Percentiles rank a stretch among this genome's conserved stretches.
Evolutionary conservation across 1,284 basidiomycete species (phyloP).

Genomic region (Cerrena zonata): DNA sequence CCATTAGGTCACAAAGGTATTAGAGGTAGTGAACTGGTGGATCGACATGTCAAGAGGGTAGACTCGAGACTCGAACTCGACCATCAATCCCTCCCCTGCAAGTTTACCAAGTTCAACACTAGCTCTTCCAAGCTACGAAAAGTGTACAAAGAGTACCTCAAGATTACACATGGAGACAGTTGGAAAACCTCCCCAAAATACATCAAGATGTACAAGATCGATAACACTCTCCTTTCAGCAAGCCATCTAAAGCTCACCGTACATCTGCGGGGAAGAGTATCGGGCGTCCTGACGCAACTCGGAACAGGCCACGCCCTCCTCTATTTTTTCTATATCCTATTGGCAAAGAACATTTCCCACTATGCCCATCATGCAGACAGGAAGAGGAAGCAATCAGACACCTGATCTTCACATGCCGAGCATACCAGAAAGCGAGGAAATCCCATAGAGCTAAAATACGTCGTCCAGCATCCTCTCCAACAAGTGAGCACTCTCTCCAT

Average conservation of each 20-base stretch:
- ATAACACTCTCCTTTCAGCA: constrained; percentile 10
- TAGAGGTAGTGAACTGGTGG: constrained; percentile 15
- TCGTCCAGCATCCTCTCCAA: not conserved
- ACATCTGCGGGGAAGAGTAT: constrained; percentile 9
- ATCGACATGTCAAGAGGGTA: constrained; percentile 14
- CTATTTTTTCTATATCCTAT: constrained; percentile 22
- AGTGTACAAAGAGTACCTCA: not conserved
- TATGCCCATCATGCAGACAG: constrained; percentile 21
- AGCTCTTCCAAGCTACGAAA: constrained; percentile 8
- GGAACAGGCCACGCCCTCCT: constrained; percentile 25
- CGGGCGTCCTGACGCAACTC: constrained; percentile 24
- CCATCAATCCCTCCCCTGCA: not conserved
- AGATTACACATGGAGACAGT: not conserved
- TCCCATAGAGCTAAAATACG: not conserved
- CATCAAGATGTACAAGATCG: constrained; percentile 1
- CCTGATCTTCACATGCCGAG: constrained; percentile 22
- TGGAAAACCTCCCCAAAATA: constrained; percentile 12
- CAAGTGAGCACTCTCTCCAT: constrained; percentile 1
- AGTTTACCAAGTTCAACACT: not conserved
- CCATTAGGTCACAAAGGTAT: constrained; percentile 12
- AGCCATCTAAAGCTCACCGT: not conserved
- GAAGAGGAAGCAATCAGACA: constrained; percentile 21
- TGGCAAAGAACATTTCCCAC: constrained; percentile 6
- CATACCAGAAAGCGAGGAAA: not conserved
- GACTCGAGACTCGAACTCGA: constrained; percentile 3